A percentile compares a stretch with the other conserved stretches of the same genome.
These are phyloP conservation scores for Cryptosporidium sp. DNA, from an alignment of 169 alveolate species.

Conservation along the genomic window DNA sequence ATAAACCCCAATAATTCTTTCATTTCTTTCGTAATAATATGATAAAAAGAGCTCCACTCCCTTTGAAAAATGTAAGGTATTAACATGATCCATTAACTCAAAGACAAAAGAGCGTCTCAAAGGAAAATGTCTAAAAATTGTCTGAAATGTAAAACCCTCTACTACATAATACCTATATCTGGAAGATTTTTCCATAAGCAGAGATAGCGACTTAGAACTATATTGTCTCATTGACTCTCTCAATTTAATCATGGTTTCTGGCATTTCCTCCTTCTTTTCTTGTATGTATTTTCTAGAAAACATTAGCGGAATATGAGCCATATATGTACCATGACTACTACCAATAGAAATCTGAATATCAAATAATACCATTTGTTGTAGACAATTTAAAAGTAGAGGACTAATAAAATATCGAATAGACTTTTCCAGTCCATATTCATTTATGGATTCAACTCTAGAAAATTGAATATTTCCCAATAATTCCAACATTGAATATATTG, in stretches of 20 bases:
- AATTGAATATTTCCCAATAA: constrained; percentile 41
- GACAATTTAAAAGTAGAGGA: constrained; percentile 10
- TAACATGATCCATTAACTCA: constrained; percentile 60
- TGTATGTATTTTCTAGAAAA: constrained; percentile 1
- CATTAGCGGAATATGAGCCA: constrained; percentile 71
- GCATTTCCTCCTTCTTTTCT: constrained; percentile 41
- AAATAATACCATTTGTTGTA: constrained; percentile 43
- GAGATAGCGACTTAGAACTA: constrained; percentile 27
- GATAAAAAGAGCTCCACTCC: constrained; percentile 64
- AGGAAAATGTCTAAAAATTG: constrained; percentile 57
- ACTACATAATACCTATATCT: constrained; percentile 26
- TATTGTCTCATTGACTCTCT: constrained; percentile 66
- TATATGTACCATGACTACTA: constrained; percentile 62
- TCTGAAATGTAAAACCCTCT: constrained; percentile 54
- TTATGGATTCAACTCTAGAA: constrained; percentile 37
- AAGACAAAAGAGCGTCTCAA: constrained; percentile 67
- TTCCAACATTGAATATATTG: constrained; percentile 35
- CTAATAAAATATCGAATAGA: constrained; percentile 33
- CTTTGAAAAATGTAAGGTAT: constrained; percentile 40
- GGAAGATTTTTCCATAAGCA: constrained; percentile 59
- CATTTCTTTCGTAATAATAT: constrained; percentile 52
- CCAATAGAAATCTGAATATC: constrained; percentile 70
- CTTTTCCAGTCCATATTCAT: constrained; percentile 47
- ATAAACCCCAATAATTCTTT: constrained; percentile 52
- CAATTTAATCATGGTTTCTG: constrained; percentile 43